Percentiles rank a stretch among this genome's conserved stretches.
Evolutionary conservation across 2,329 filamentous ascomycete species (phyloP).

Genomic region (Drechslerella dactyloides): DNA sequence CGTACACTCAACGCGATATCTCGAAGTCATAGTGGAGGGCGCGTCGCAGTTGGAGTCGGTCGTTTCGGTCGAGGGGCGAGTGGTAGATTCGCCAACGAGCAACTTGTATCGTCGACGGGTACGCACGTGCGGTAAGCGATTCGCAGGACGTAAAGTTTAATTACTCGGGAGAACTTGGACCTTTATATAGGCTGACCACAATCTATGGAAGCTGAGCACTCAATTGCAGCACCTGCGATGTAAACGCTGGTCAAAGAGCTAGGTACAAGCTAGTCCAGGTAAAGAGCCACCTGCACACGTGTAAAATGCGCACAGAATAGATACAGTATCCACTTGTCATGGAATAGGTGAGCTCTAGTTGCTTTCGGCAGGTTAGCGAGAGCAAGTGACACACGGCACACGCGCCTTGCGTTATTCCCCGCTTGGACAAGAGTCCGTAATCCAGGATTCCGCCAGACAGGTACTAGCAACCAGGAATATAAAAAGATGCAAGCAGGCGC

Average conservation of each 20-base stretch:
- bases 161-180: neutral
- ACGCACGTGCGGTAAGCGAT: neutral
- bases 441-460: no score
- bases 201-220: neutral
- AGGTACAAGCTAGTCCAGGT: neutral
- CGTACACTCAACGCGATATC: constrained; percentile 50
- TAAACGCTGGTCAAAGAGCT: neutral
- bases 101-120: neutral
- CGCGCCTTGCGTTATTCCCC: no score
- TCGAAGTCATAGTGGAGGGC: constrained; percentile 35
- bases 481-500: no score
- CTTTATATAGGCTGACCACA: neutral
- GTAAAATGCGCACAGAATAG: neutral
- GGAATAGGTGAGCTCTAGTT: neutral
- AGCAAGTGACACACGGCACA: no score
- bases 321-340: neutral
- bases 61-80: neutral
- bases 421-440: neutral
- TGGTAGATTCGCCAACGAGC: no score
- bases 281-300: neutral
- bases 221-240: neutral
- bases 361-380: constrained; percentile 1
- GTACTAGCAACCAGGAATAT: no score
- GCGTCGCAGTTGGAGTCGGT: neutral
- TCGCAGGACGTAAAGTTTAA: neutral